These are phyloP conservation scores for Samsoniella hepiali DNA, from an alignment of 2,329 filamentous ascomycete genomes.

Conservation along the genomic window DNA sequence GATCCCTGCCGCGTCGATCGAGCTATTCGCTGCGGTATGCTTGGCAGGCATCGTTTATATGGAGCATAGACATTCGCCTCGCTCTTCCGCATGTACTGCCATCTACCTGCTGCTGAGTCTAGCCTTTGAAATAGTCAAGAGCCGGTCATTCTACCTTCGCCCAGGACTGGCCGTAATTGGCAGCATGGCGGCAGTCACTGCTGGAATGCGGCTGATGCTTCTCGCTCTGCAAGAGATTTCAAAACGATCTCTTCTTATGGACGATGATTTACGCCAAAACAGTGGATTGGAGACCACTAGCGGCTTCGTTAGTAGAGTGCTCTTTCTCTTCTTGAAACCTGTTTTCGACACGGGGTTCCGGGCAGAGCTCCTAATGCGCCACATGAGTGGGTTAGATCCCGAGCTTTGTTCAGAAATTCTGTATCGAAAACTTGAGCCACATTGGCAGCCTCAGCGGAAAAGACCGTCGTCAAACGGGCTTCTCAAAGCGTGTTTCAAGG, in stretches of 20 bases:
- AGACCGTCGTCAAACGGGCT: neutral
- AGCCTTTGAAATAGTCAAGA: neutral
- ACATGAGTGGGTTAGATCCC: neutral
- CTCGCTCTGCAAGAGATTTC: neutral
- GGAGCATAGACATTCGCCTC: neutral
- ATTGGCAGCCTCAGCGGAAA: neutral
- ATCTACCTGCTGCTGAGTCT: neutral
- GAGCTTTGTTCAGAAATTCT: neutral
- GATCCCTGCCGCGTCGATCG: neutral
- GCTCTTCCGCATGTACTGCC: neutral
- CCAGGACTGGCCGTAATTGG: neutral
- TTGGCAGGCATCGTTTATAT: neutral
- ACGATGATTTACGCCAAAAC: neutral
- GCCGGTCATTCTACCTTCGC: neutral
- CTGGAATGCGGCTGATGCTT: neutral
- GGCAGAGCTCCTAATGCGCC: neutral
- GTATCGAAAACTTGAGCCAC: neutral
- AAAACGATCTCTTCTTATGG: neutral
- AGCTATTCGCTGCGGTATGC: neutral
- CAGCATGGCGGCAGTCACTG: neutral
- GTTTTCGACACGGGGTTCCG: neutral
- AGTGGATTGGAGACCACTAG: neutral
- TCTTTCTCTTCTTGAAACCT: neutral
- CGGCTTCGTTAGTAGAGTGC: neutral
- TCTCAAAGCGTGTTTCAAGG: slow-evolving; percentile 22